phyloP scores from a whole-genome alignment of 352 stramenopile species.

The Phytophthora citricola region DNA sequence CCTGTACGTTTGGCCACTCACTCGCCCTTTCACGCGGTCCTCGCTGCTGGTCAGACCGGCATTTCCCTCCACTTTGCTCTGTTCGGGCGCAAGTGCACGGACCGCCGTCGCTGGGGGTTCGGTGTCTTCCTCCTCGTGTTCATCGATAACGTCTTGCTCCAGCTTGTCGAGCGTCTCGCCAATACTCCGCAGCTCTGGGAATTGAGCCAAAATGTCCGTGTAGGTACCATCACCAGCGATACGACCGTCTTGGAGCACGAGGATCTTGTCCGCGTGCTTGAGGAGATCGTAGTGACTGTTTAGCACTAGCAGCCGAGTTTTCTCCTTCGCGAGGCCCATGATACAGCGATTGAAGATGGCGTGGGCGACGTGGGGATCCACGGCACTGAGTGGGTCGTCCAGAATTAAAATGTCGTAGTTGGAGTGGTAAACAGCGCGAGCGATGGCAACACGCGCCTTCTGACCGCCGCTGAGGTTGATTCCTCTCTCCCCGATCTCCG shows the following conservation, averaged over 20 bases:
- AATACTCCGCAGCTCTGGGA: slow-evolving; percentile 35
- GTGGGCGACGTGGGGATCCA: slow-evolving; percentile 47
- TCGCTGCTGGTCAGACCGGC: slow-evolving; percentile 28
- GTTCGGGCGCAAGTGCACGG: slow-evolving; percentile 2
- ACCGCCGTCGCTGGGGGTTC: background rate
- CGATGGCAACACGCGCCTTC: slow-evolving; percentile 87
- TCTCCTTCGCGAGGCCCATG: slow-evolving; percentile 18
- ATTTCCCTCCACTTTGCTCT: slow-evolving; percentile 9
- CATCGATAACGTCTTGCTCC: slow-evolving; percentile 35
- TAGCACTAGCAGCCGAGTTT: slow-evolving; percentile 87
- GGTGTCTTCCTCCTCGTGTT: slow-evolving; percentile 14
- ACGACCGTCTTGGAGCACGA: slow-evolving; percentile 39
- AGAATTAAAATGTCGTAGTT: slow-evolving; percentile 63
- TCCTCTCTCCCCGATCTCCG: slow-evolving; percentile 95
- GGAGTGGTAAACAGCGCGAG: slow-evolving; percentile 88
- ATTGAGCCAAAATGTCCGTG: slow-evolving; percentile 25
- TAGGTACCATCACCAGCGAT: slow-evolving; percentile 36
- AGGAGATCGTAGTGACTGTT: slow-evolving; percentile 46
- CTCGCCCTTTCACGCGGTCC: slow-evolving; percentile 35
- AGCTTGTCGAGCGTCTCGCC: slow-evolving; percentile 21
- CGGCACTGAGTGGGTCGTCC: slow-evolving; percentile 47
- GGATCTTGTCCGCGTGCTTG: slow-evolving; percentile 39
- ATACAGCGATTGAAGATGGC: slow-evolving; percentile 46
- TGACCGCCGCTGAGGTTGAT: slow-evolving; percentile 95
- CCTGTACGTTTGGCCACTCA: slow-evolving; percentile 37